phyloP scores from a whole-genome alignment of 139 green algal genomes.

The Zygnema circumcarinatum region DNA sequence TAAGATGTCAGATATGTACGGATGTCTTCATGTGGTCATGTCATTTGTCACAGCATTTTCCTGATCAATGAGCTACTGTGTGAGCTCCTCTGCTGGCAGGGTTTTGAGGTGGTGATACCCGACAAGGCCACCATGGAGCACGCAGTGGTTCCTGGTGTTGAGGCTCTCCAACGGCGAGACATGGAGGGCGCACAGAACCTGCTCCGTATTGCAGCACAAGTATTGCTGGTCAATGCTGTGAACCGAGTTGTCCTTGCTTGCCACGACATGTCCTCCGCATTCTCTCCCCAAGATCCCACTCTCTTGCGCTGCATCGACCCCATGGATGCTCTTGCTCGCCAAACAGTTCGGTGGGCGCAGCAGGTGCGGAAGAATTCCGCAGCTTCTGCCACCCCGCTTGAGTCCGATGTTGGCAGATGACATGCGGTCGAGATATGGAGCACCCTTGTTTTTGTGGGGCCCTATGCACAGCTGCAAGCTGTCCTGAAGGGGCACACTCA shows the following conservation, averaged over 20 bases:
- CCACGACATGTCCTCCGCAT: background rate
- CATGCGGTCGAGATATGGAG: too few relatives aligned
- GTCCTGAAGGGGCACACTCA: too few relatives aligned
- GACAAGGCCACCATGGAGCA: conserved; percentile 14
- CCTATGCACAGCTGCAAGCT: too few relatives aligned
- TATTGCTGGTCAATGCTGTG: conserved; percentile 13
- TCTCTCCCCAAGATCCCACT: background rate
- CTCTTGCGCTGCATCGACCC: background rate
- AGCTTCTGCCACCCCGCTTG: background rate
- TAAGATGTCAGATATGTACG: too few relatives aligned
- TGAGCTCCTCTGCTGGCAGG: background rate
- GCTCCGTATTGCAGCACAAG: background rate
- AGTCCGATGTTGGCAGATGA: background rate
- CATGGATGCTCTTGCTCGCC: background rate
- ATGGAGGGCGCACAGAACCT: conserved; percentile 14
- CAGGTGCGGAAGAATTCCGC: background rate
- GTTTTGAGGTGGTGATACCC: background rate
- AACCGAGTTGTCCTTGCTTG: conserved; percentile 10
- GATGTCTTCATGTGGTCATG: too few relatives aligned
- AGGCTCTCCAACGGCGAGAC: conserved; percentile 12
- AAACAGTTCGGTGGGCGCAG: background rate
- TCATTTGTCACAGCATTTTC: too few relatives aligned
- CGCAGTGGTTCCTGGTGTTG: conserved; percentile 1
- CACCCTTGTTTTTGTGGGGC: too few relatives aligned
- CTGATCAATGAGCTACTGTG: too few relatives aligned